phyloP scores from a whole-genome alignment of 2,329 filamentous ascomycete genomes.

The Diaporthe velutina region DNA sequence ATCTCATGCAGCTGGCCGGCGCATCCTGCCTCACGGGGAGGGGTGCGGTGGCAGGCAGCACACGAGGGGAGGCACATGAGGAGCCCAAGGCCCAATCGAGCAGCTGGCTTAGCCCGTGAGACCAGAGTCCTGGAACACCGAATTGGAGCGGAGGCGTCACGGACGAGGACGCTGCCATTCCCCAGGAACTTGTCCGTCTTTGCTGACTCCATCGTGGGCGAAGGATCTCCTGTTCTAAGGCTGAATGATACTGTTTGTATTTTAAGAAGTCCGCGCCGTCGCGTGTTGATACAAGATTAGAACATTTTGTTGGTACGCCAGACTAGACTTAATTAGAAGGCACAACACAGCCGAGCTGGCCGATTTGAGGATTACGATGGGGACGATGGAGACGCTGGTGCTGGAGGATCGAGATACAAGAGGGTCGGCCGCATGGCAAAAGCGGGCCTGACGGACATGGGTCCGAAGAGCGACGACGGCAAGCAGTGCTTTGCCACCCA shows the following conservation, averaged over 20 bases:
- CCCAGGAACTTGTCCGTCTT: conserved; percentile 4
- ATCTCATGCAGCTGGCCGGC: conserved; percentile 20
- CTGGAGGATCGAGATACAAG: conserved; percentile 25
- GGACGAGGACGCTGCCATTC: background rate
- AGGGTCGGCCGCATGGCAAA: conserved; percentile 25
- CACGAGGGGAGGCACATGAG: conserved; percentile 12
- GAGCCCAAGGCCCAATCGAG: background rate
- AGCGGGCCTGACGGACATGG: too few relatives aligned
- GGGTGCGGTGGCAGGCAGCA: background rate
- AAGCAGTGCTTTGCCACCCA: conserved; percentile 1
- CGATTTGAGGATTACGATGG: conserved; percentile 10
- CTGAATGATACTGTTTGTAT: conserved; percentile 14
- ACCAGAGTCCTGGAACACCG: conserved; percentile 4
- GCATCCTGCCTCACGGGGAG: conserved; percentile 20
- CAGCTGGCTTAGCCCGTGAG: background rate
- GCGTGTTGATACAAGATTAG: conserved; percentile 18
- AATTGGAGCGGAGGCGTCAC: background rate
- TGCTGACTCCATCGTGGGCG: background rate
- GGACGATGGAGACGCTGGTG: background rate
- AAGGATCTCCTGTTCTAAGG: background rate
- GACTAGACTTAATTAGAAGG: background rate
- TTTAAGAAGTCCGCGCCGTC: conserved; percentile 6
- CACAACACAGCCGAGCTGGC: conserved; percentile 7
- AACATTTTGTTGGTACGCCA: conserved; percentile 3
- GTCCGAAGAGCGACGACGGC: background rate